These are phyloP conservation scores for Adansonia rubrostipa DNA, from an alignment of 441 rosid genomes.

Conservation along the genomic window DNA sequence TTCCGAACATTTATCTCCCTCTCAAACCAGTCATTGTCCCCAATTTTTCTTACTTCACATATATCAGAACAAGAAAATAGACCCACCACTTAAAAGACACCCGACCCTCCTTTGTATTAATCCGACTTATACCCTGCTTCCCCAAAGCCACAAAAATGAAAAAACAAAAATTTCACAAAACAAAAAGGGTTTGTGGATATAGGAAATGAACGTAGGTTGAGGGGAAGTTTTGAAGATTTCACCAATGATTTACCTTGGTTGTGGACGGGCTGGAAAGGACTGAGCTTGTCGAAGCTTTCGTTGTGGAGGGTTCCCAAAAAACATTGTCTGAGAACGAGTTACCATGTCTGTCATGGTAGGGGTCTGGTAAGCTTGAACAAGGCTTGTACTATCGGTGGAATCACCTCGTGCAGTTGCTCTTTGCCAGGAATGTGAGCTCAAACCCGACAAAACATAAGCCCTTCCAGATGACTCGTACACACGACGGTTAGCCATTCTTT, in stretches of 20 bases:
- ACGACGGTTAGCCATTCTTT: constrained; percentile 69
- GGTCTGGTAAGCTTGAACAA: constrained; percentile 68
- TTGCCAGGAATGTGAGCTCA: constrained; percentile 84
- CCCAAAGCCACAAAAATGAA: constrained; percentile 29
- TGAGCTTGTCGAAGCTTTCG: neutral
- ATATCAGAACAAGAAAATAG: neutral
- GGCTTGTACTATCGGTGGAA: constrained; percentile 56
- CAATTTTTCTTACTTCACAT: neutral
- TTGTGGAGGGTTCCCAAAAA: constrained; percentile 42
- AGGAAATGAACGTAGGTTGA: constrained; percentile 19
- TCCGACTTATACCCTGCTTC: constrained; percentile 26
- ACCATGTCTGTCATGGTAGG: constrained; percentile 78
- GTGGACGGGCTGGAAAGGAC: neutral
- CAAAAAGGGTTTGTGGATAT: neutral
- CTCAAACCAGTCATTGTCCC: neutral
- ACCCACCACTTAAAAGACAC: neutral
- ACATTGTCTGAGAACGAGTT: constrained; percentile 67
- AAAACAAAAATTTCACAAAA: constrained; percentile 25
- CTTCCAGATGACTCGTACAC: constrained; percentile 67
- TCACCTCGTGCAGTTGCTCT: constrained; percentile 57
- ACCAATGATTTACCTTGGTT: neutral
- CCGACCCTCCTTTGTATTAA: constrained; percentile 11
- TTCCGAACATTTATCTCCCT: neutral
- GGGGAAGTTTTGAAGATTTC: constrained; percentile 22
- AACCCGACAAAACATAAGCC: constrained; percentile 72